Evolutionary conservation across 2,329 filamentous ascomycete genomes (phyloP), one percentile per base, ranked within the genome.

Genomic region (Phialocephala sp.): DNA sequence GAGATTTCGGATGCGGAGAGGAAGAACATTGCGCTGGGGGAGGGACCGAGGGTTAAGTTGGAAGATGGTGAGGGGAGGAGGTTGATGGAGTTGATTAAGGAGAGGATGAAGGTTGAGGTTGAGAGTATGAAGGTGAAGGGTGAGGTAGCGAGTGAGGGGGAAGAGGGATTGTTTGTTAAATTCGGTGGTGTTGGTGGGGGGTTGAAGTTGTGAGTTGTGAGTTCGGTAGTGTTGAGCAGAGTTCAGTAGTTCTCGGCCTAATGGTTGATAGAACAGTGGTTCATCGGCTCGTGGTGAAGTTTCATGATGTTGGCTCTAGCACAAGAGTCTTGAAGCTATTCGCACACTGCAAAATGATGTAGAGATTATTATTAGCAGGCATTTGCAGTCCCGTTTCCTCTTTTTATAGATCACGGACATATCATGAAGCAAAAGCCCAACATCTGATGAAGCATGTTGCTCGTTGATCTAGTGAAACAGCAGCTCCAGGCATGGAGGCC

Each of bases 1-100:
- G 60, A 69, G 39, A 67, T 69, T 15, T 52, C 50, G 4, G 68
- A 70, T 64, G 60, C 60, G n/a, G 64, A 68, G 59, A 64, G 64
- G 41, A 66, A 66, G 45, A 70, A 65, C 54, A 56, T 69, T n/a
- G 67, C 62, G n/a, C 47, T 67, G 14, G 65, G 61, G 18, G 68
- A 69, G 47, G 65, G 66, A 18, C 63, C 61, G 18, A 68, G 67
- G 54, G 50, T 58, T 6, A 70, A 66, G 45, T 50, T 70, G 41
- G 61, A 62, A 24, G 55, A 65, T 58, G 61, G 63, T 8, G 68
- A 70, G 24, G 68, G 68, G 18, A 63, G 22, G 58, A 37, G 47
- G 24, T 20, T 65, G 14, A 64, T 50, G 18, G 52, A 43, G 15
- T 24, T 45, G 18, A 60, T 68, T n/a, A 61, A 66, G 56, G 35